Percentiles rank a stretch among this genome's conserved stretches.
These are phyloP conservation scores for Turnera subulata DNA, from an alignment of 345 rosid species.

Conservation along the genomic window DNA sequence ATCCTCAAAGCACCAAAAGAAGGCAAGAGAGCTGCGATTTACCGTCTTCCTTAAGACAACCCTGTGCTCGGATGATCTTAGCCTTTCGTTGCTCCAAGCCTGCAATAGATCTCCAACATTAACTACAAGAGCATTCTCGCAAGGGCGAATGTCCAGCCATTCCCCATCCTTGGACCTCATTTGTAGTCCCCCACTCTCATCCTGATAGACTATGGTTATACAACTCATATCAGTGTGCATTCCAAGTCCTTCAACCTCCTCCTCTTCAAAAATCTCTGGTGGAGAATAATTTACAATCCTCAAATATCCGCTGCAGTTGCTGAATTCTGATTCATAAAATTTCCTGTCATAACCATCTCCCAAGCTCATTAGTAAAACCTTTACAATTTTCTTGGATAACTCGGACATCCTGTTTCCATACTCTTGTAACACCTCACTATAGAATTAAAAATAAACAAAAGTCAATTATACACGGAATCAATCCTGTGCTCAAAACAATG, in stretches of 20 bases:
- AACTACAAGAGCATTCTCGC: conserved; percentile 50
- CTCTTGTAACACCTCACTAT: conserved; percentile 52
- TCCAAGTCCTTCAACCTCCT: conserved; percentile 65
- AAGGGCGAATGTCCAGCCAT: conserved; percentile 49
- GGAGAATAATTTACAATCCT: conserved; percentile 59
- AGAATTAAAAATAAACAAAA: not conserved
- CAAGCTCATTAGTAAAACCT: conserved; percentile 42
- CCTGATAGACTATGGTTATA: conserved; percentile 67
- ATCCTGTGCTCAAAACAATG: not conserved
- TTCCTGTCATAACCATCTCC: conserved; percentile 38
- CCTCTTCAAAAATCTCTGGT: conserved; percentile 36
- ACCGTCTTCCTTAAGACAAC: conserved; percentile 43
- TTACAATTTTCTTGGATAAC: conserved; percentile 45
- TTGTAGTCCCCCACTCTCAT: conserved; percentile 68
- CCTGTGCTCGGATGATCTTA: conserved; percentile 71
- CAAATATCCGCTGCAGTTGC: conserved; percentile 58
- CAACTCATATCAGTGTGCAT: conserved; percentile 89
- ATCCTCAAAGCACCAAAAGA: conserved; percentile 68
- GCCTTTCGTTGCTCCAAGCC: conserved; percentile 70
- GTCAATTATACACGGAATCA: not conserved
- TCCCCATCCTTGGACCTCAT: conserved; percentile 59
- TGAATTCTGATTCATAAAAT: conserved; percentile 42
- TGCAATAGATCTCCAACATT: conserved; percentile 79
- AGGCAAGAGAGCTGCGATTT: conserved; percentile 59
- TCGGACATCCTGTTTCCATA: conserved; percentile 55